Percentiles rank a stretch among this genome's conserved stretches.
phyloP scores from a whole-genome alignment of 306 rosid species.

The Castanea crenata region DNA sequence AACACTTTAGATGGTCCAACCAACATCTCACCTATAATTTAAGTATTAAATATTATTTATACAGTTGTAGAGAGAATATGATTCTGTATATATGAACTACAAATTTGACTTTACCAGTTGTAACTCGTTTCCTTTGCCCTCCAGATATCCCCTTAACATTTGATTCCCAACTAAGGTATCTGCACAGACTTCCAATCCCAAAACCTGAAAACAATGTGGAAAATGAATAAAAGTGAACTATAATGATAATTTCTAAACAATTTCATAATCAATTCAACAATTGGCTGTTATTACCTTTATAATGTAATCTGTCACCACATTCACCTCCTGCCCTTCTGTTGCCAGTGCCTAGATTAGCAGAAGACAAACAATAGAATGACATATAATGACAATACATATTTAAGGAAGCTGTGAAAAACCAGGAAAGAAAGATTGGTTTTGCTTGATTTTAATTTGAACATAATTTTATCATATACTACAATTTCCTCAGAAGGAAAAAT shows the following conservation, averaged over 20 bases:
- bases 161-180: constrained; percentile 76
- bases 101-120: constrained; percentile 41
- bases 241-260: neutral
- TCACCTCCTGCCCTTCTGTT: constrained; percentile 53
- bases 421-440: neutral
- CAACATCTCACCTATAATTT: constrained; percentile 48
- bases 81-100: no score
- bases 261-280: neutral
- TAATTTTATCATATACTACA: neutral
- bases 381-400: neutral
- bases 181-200: constrained; percentile 84
- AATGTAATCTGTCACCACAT: constrained; percentile 61
- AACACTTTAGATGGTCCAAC: constrained; percentile 57
- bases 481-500: no score
- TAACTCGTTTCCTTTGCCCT: constrained; percentile 83
- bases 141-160: constrained; percentile 90
- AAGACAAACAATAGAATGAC: neutral
- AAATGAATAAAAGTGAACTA: neutral
- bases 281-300: constrained; percentile 51
- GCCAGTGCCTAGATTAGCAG: constrained; percentile 33
- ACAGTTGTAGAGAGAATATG: neutral
- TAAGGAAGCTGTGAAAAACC: neutral
- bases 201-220: constrained; percentile 39
- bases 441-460: neutral
- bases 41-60: neutral